A percentile compares a stretch with the other conserved stretches of the same genome.
These are phyloP conservation scores for Suillus tomentosus DNA, from an alignment of 768 basidiomycete genomes.

Conservation along the genomic window DNA sequence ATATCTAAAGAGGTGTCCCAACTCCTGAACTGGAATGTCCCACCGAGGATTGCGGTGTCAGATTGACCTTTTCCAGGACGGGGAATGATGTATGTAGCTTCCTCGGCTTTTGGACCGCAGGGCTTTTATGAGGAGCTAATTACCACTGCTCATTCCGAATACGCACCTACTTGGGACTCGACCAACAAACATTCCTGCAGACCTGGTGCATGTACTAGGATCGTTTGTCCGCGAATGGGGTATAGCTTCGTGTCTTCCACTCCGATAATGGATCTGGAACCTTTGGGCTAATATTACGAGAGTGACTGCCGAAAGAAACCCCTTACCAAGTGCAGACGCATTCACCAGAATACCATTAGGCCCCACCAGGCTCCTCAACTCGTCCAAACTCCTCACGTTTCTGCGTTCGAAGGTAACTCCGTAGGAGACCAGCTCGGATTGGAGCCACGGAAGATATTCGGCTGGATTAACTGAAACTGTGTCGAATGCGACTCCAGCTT, in stretches of 20 bases:
- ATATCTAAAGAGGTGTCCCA: constrained; percentile 54
- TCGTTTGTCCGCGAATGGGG: constrained; percentile 85
- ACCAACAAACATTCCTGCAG: constrained; percentile 41
- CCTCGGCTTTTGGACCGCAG: constrained; percentile 22
- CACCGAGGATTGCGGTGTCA: constrained; percentile 55
- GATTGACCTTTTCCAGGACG: constrained; percentile 46
- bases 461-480: constrained; percentile 54
- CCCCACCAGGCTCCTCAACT: constrained; percentile 43
- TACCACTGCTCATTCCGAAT: not conserved
- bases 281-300: constrained; percentile 30
- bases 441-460: constrained; percentile 52
- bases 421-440: constrained; percentile 36
- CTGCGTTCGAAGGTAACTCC: constrained; percentile 48
- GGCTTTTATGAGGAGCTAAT: not conserved
- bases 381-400: constrained; percentile 45
- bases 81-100: constrained; percentile 62
- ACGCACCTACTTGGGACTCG: constrained; percentile 25
- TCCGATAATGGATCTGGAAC: constrained; percentile 74
- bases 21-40: constrained; percentile 50
- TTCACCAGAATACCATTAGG: constrained; percentile 51
- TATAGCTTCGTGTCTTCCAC: constrained; percentile 75
- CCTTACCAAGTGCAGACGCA: constrained; percentile 54
- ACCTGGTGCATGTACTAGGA: constrained; percentile 71
- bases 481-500: constrained; percentile 44
- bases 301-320: not conserved